Evolutionary conservation across 345 rosid species (phyloP).

Genomic region (Crucihimalaya himalaica): DNA sequence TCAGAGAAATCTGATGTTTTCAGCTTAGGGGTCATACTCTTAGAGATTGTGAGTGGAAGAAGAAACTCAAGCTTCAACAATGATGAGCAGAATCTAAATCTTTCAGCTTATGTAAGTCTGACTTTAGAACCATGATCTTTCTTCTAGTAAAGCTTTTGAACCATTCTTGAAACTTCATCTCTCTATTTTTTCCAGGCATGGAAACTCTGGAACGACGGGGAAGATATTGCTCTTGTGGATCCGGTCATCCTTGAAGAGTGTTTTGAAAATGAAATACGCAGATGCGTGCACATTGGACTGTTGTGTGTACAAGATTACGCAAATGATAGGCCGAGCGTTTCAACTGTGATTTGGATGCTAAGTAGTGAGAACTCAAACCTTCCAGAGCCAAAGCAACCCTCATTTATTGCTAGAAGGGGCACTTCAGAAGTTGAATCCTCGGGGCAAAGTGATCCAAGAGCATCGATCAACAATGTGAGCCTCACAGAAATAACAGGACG

Average conservation of each 20-base stretch:
- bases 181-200: conserved; percentile 27
- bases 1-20: conserved; percentile 52
- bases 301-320: conserved; percentile 40
- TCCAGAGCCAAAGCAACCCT: conserved; percentile 32
- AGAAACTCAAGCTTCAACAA: conserved; percentile 36
- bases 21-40: conserved; percentile 48
- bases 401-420: conserved; percentile 25
- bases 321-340: conserved; percentile 38
- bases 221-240: conserved; percentile 1
- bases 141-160: not conserved
- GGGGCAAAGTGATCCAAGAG: conserved; percentile 3
- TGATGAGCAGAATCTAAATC: conserved; percentile 28
- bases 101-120: conserved; percentile 40
- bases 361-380: conserved; percentile 31
- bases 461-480: conserved; percentile 21
- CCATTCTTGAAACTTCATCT: not conserved
- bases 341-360: conserved; percentile 40
- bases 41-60: conserved; percentile 48
- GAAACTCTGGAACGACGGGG: conserved; percentile 34
- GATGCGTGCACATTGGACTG: conserved; percentile 33
- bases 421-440: not conserved
- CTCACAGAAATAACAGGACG: conserved; percentile 29
- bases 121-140: not conserved
- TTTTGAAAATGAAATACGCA: conserved; percentile 14
- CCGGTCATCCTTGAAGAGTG: conserved; percentile 10